phyloP scores from a whole-genome alignment of 371 early-diverging fungal species.

The Mucor circinelloides region DNA sequence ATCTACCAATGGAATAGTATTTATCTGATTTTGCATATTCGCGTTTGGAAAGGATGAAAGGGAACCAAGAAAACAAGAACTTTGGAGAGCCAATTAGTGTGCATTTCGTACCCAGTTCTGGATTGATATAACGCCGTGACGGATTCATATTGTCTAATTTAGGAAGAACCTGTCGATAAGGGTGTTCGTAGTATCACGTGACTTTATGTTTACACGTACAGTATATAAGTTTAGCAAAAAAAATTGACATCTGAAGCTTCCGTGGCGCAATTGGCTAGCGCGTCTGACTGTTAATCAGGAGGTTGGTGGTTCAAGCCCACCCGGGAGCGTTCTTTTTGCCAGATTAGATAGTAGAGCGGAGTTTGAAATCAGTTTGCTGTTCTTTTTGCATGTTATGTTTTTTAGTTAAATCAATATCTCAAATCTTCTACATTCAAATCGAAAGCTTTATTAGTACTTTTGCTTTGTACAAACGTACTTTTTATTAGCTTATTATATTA shows the following conservation, averaged over 20 bases:
- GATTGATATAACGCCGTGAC: background rate
- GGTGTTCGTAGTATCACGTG: background rate
- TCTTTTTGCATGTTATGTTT: too few relatives aligned
- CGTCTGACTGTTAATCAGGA: conserved; percentile 79
- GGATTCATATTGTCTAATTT: background rate
- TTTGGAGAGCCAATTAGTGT: background rate
- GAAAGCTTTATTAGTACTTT: too few relatives aligned
- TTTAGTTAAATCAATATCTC: too few relatives aligned
- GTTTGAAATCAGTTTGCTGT: too few relatives aligned
- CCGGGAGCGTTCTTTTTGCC: conserved; percentile 56
- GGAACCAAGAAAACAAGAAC: conserved; percentile 1
- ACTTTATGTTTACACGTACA: background rate
- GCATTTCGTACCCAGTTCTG: background rate
- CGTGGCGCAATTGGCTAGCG: conserved; percentile 76
- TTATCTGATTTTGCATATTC: conserved; percentile 20
- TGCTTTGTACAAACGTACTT: background rate
- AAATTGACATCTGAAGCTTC: conserved; percentile 34
- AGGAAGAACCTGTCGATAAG: background rate
- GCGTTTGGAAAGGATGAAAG: background rate
- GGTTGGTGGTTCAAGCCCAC: conserved; percentile 76
- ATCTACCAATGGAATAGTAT: conserved; percentile 9
- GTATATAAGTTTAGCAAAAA: background rate
- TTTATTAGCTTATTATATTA: background rate
- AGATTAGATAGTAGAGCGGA: background rate
- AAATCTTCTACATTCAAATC: background rate